phyloP scores from a whole-genome alignment of 225 moss, liverwort and hornwort species.

The Sphagnum contortum region DNA sequence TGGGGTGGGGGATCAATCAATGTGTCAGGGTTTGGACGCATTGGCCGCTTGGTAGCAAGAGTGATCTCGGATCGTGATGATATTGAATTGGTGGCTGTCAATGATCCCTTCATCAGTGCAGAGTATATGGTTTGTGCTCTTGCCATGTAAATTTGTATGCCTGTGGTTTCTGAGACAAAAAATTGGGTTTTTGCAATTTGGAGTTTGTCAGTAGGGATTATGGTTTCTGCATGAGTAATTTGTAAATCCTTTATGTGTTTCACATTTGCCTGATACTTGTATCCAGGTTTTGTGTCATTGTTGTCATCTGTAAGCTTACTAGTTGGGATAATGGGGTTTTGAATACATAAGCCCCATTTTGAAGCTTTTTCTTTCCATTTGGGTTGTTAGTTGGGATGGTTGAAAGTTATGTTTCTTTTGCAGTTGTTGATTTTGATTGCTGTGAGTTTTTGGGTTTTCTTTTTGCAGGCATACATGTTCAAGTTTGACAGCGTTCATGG shows the following conservation, averaged over 20 bases:
- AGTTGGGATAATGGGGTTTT: not conserved
- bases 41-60: constrained; percentile 79
- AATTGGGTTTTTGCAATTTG: too few relatives aligned
- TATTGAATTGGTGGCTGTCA: constrained; percentile 80
- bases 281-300: not conserved
- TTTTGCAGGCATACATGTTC: constrained; percentile 51
- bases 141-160: not conserved
- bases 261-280: too few relatives aligned
- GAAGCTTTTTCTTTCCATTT: too few relatives aligned
- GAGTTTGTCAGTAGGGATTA: not conserved
- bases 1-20: not conserved
- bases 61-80: constrained; percentile 66
- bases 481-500: constrained; percentile 62
- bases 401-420: too few relatives aligned
- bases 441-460: too few relatives aligned
- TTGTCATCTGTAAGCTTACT: not conserved
- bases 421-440: too few relatives aligned
- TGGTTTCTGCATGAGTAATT: not conserved
- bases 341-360: not conserved
- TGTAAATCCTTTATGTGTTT: too few relatives aligned
- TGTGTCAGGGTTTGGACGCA: constrained; percentile 73
- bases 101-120: constrained; percentile 79
- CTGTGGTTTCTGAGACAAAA: too few relatives aligned
- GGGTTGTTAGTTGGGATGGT: too few relatives aligned
- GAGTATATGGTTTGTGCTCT: constrained; percentile 57